These are phyloP conservation scores for Annona squamosa DNA, from an alignment of 164 flowering plant species.

Conservation along the genomic window DNA sequence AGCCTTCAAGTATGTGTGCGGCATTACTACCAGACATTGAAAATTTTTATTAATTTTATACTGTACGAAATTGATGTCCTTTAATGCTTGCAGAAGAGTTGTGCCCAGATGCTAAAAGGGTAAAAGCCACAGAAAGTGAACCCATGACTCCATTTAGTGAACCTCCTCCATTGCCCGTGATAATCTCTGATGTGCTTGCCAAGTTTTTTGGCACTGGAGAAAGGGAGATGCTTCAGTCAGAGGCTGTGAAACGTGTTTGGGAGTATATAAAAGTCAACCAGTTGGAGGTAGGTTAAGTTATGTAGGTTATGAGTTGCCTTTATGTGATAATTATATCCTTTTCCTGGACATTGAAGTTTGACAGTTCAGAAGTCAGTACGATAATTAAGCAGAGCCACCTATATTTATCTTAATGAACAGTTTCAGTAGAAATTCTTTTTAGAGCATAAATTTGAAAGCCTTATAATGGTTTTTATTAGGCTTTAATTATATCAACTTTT, in stretches of 20 bases:
- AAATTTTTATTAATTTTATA: neutral
- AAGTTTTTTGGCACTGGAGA: conserved; percentile 64
- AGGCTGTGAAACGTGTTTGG: conserved; percentile 56
- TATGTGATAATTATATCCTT: neutral
- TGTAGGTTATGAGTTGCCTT: neutral
- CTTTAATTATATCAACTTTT: neutral
- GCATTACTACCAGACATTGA: neutral
- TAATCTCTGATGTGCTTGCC: conserved; percentile 77
- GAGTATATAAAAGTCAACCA: conserved; percentile 69
- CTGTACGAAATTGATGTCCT: neutral
- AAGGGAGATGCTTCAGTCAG: conserved; percentile 64
- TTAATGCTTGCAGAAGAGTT: conserved; percentile 46
- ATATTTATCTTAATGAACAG: neutral
- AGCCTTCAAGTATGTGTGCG: conserved; percentile 57
- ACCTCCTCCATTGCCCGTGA: conserved; percentile 33
- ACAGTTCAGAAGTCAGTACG: too few relatives aligned
- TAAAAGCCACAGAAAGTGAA: conserved; percentile 39
- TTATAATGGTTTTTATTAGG: neutral
- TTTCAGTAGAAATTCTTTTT: neutral
- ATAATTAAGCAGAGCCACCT: neutral
- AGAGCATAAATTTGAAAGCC: too few relatives aligned
- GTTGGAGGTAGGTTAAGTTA: conserved; percentile 55
- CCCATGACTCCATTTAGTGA: conserved; percentile 34
- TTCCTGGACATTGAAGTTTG: neutral
- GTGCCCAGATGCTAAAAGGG: conserved; percentile 42